Evolutionary conservation across 1,139 yeast species (phyloP).

Genomic region (Entelexis paramagnoliae): DNA sequence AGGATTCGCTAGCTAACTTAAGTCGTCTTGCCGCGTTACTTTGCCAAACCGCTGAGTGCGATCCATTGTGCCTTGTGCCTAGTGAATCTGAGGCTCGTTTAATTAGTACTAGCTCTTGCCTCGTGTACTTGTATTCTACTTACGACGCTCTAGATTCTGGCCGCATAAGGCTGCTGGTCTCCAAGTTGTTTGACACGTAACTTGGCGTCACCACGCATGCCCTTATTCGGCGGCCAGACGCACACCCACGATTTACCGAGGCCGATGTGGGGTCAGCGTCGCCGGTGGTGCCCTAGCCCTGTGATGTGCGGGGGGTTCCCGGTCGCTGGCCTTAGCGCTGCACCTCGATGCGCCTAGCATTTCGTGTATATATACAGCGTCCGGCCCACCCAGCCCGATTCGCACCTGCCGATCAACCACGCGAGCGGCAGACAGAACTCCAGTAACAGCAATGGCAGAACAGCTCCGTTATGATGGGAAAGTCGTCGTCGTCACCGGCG

Average conservation of each 20-base stretch:
- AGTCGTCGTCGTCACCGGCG: slow-evolving; percentile 89
- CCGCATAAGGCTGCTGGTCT: too few relatives aligned
- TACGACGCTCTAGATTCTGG: too few relatives aligned
- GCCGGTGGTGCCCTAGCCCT: slow-evolving; percentile 1
- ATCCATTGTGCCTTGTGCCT: too few relatives aligned
- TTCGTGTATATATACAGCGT: slow-evolving; percentile 1
- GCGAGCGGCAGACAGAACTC: neutral
- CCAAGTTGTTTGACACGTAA: too few relatives aligned
- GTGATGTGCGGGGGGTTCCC: slow-evolving; percentile 2
- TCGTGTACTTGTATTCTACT: too few relatives aligned
- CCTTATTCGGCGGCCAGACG: neutral
- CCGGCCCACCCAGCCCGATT: neutral
- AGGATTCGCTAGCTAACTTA: too few relatives aligned
- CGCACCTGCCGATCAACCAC: neutral
- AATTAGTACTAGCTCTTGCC: too few relatives aligned
- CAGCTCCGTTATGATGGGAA: slow-evolving; percentile 53
- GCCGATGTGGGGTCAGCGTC: slow-evolving; percentile 7
- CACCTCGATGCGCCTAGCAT: slow-evolving; percentile 7
- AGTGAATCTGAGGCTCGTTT: too few relatives aligned
- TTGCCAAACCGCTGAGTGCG: too few relatives aligned
- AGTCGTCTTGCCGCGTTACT: too few relatives aligned
- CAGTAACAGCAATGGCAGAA: slow-evolving; percentile 5
- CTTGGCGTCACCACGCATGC: neutral
- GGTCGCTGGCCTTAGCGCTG: neutral
- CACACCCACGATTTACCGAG: neutral